Evolutionary conservation across 495 filamentous ascomycete species (phyloP).

Genomic region (Penicillium longicatenatum): DNA sequence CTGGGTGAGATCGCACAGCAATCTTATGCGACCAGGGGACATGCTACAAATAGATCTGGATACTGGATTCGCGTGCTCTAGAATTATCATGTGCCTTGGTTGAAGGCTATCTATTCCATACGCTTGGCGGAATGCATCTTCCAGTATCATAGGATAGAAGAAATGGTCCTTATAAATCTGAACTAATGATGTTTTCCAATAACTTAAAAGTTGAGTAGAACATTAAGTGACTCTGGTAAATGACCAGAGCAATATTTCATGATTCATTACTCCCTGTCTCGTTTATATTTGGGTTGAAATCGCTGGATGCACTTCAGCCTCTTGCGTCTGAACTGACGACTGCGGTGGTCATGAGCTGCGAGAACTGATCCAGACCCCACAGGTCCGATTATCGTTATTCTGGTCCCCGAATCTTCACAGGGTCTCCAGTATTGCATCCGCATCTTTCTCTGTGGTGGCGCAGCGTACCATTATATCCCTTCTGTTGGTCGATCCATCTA

Average conservation of each 20-base stretch:
- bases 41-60: too few relatives aligned
- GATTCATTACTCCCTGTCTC: not conserved
- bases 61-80: too few relatives aligned
- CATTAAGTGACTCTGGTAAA: not conserved
- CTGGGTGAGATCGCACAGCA: too few relatives aligned
- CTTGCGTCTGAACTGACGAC: not conserved
- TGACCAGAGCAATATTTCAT: not conserved
- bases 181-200: too few relatives aligned
- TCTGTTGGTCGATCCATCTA: not conserved
- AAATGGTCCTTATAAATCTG: too few relatives aligned
- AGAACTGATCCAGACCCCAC: not conserved
- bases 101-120: too few relatives aligned
- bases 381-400: not conserved
- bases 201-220: not conserved
- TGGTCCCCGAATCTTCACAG: not conserved
- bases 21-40: too few relatives aligned
- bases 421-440: too few relatives aligned
- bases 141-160: too few relatives aligned
- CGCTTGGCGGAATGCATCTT: too few relatives aligned
- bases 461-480: not conserved
- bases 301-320: not conserved
- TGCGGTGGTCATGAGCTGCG: not conserved
- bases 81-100: too few relatives aligned
- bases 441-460: not conserved
- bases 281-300: not conserved